phyloP scores from a whole-genome alignment of 176 grass and related monocot genomes.

The Pharus latifolius region DNA sequence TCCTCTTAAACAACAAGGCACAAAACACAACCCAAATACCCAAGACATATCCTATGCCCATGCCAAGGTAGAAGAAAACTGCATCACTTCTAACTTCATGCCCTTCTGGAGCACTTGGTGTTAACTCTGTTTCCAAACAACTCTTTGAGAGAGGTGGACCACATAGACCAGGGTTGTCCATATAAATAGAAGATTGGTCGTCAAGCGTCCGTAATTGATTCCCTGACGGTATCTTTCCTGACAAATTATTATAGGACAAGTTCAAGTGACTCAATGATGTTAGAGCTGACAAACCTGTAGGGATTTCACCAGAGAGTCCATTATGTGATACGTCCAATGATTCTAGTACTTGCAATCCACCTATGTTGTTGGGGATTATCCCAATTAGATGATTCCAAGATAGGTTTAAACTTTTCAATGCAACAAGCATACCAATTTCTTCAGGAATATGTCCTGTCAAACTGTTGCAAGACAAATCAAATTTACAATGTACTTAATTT shows the following conservation, averaged over 20 bases:
- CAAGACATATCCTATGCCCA: neutral
- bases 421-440: no score
- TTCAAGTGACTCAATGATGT: no score
- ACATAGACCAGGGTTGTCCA: neutral
- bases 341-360: no score
- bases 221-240: no score
- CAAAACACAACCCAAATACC: neutral
- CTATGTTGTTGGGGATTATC: neutral
- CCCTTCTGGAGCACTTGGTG: neutral
- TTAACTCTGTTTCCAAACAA: neutral
- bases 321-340: no score
- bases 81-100: no score
- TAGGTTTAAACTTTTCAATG: neutral
- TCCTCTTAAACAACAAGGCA: neutral
- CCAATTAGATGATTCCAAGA: conserved; percentile 16
- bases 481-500: neutral
- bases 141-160: neutral
- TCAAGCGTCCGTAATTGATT: no score
- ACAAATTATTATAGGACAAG: no score
- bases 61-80: no score
- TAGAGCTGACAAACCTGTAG: no score
- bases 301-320: no score
- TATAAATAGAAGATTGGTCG: no score
- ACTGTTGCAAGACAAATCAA: neutral
- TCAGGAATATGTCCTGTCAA: neutral